These are phyloP conservation scores for Ustilago loliicola DNA, from an alignment of 1,284 basidiomycete species.

Conservation along the genomic window DNA sequence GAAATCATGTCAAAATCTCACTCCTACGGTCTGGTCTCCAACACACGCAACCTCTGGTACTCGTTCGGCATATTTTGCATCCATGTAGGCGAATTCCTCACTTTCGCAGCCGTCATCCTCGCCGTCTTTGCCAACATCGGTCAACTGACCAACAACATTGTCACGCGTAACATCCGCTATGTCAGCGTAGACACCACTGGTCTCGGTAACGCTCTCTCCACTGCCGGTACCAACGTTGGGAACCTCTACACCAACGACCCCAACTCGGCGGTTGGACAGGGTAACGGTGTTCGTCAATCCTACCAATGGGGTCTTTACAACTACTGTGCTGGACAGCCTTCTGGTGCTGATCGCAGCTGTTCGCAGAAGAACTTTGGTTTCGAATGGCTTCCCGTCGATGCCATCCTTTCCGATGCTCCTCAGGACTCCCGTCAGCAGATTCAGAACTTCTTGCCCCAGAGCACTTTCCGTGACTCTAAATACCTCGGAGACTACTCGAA, in stretches of 20 bases:
- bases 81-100: conserved; percentile 64
- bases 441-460: conserved; percentile 31
- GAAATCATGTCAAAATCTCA: conserved; percentile 13
- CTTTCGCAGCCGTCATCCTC: conserved; percentile 64
- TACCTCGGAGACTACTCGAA: conserved; percentile 58
- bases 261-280: conserved; percentile 22
- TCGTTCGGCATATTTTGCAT: conserved; percentile 35
- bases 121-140: conserved; percentile 66
- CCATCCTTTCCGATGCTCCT: conserved; percentile 42
- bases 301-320: conserved; percentile 65
- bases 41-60: conserved; percentile 23
- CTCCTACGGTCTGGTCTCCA: conserved; percentile 3
- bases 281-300: conserved; percentile 51
- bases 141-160: conserved; percentile 67
- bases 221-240: conserved; percentile 11
- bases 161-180: conserved; percentile 64
- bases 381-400: conserved; percentile 52
- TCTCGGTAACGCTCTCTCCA: conserved; percentile 43
- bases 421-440: conserved; percentile 21
- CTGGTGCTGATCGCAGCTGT: conserved; percentile 41
- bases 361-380: conserved; percentile 47
- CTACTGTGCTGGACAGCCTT: conserved; percentile 55
- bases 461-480: conserved; percentile 48
- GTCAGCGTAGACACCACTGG: conserved; percentile 45
- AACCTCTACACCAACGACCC: conserved; percentile 57